Evolutionary conservation across 805 yeast genomes (phyloP).

Genomic region (Cyberlindnera euphorbiae): DNA sequence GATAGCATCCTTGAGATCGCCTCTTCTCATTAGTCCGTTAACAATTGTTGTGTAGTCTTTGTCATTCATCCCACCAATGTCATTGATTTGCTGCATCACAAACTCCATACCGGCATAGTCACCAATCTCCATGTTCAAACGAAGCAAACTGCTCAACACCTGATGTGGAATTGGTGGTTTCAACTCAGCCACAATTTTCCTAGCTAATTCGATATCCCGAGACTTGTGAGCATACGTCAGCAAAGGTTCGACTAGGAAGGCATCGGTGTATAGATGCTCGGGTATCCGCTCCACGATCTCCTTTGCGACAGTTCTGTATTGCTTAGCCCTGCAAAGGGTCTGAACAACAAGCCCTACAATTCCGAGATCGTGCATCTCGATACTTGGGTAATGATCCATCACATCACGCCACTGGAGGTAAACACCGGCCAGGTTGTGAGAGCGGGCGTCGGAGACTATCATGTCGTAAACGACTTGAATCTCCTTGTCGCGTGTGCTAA

Average conservation of each 20-base stretch:
- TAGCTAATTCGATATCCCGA: constrained; percentile 13
- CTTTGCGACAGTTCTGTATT: constrained; percentile 10
- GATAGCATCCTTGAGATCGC: constrained; percentile 10
- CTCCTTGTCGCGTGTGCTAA: constrained; percentile 2
- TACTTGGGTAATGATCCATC: constrained; percentile 8
- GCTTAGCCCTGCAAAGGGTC: constrained; percentile 12
- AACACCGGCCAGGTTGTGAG: constrained; percentile 21
- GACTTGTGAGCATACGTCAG: constrained; percentile 10
- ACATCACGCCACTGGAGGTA: constrained; percentile 19
- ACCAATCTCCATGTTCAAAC: constrained; percentile 15
- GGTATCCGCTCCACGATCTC: constrained; percentile 20
- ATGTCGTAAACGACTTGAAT: constrained; percentile 11
- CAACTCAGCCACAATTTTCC: constrained; percentile 10
- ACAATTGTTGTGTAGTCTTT: constrained; percentile 20
- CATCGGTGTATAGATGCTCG: constrained; percentile 7
- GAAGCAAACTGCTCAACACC: constrained; percentile 14
- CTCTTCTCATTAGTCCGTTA: constrained; percentile 13
- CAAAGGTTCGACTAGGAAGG: constrained; percentile 12
- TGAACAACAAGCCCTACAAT: constrained; percentile 14
- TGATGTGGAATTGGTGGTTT: constrained; percentile 15
- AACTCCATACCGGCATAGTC: constrained; percentile 19
- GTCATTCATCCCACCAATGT: constrained; percentile 11
- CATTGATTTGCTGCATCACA: constrained; percentile 17
- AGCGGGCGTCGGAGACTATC: constrained; percentile 13
- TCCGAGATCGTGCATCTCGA: constrained; percentile 17